A percentile compares a stretch with the other conserved stretches of the same genome.
Evolutionary conservation across 352 stramenopile genomes (phyloP).

Genomic region (Phytophthora foliorum): DNA sequence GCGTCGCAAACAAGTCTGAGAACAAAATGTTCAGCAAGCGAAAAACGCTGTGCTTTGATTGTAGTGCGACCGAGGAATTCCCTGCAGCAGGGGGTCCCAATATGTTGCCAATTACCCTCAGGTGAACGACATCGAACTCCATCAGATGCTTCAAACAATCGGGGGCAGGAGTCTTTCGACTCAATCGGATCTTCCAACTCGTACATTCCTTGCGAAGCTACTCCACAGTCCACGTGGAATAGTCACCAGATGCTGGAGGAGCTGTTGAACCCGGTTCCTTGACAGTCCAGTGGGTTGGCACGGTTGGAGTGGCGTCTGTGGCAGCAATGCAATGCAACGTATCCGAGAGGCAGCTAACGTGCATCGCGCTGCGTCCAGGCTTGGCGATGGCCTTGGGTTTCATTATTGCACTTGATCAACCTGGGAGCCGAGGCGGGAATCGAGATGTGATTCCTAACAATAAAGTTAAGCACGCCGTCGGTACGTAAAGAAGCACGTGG

Average conservation of each 20-base stretch:
- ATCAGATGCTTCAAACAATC: background rate
- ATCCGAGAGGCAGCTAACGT: no score
- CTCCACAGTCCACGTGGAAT: slow-evolving; percentile 1
- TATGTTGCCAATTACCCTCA: background rate
- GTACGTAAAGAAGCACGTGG: no score
- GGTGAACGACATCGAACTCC: background rate
- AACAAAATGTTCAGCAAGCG: slow-evolving; percentile 18
- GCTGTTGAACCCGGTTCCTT: background rate
- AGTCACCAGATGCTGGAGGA: background rate
- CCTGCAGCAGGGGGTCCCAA: background rate
- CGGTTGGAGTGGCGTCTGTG: background rate
- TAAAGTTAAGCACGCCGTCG: no score
- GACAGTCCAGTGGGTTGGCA: background rate
- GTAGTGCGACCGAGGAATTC: background rate
- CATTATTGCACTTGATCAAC: no score
- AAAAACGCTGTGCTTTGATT: slow-evolving; percentile 11
- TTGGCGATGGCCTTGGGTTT: no score
- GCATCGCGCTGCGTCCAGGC: no score
- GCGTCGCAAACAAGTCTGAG: slow-evolving; percentile 12
- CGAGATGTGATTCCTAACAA: no score
- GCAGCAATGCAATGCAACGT: background rate
- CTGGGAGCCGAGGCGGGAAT: no score
- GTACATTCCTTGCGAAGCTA: slow-evolving; percentile 9
- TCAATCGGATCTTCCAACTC: background rate
- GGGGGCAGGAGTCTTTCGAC: background rate